These are phyloP conservation scores for Piedraia hortae DNA, from an alignment of 2,329 filamentous ascomycete genomes.

Conservation along the genomic window DNA sequence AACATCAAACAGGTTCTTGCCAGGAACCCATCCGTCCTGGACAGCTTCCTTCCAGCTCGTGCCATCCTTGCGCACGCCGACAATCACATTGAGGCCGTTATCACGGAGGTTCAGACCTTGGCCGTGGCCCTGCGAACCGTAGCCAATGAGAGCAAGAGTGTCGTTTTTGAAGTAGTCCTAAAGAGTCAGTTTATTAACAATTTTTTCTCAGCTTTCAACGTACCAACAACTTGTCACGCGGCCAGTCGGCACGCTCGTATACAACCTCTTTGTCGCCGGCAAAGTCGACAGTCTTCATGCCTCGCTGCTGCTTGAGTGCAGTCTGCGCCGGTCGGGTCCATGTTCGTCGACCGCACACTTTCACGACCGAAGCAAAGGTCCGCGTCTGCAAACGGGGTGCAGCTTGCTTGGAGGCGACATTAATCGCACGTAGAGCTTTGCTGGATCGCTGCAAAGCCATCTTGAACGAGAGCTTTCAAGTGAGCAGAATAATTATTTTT, in stretches of 20 bases:
- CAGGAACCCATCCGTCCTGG: conserved; percentile 91
- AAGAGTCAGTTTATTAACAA: conserved; percentile 7
- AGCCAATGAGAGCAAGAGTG: conserved; percentile 94
- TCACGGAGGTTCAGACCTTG: conserved; percentile 99
- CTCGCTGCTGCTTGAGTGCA: conserved; percentile 43
- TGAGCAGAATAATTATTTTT: no score
- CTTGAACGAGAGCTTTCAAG: no score
- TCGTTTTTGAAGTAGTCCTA: conserved; percentile 99
- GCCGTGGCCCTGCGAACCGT: conserved; percentile 92
- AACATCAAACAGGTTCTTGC: conserved; percentile 97
- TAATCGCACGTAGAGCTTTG: conserved; percentile 32
- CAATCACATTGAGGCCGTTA: conserved; percentile 96
- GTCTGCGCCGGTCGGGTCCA: conserved; percentile 18
- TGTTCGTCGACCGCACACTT: no score
- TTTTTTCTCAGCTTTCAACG: conserved; percentile 13
- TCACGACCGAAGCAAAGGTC: conserved; percentile 30
- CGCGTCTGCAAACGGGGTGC: conserved; percentile 25
- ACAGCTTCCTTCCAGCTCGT: conserved; percentile 94
- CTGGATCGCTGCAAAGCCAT: conserved; percentile 56
- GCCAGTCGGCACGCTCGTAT: conserved; percentile 96
- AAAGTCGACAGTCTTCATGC: conserved; percentile 97
- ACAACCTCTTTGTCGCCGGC: conserved; percentile 85
- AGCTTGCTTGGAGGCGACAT: conserved; percentile 28
- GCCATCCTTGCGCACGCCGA: conserved; percentile 95
- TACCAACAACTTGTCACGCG: conserved; percentile 88